Evolutionary conservation across 2,329 filamentous ascomycete genomes (phyloP), one percentile per base, ranked within the genome.

Genomic region (Aspergillus sp.): DNA sequence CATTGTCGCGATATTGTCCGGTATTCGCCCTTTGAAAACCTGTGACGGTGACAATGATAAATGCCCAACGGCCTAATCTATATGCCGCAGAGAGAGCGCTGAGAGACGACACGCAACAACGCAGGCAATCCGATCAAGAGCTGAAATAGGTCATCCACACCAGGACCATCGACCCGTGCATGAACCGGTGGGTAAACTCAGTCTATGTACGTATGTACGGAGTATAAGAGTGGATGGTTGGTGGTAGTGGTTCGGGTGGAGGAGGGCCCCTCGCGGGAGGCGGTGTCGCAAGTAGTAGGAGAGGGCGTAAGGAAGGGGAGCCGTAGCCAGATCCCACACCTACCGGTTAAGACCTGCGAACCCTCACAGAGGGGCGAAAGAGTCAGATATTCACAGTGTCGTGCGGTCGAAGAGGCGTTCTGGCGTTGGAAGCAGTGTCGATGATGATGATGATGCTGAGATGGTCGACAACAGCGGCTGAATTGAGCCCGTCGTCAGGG

Each of bases 231-330:
- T 36, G n/a, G n/a, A 36, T 19, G 7, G 34, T 36, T 19, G 30
- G 30, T 32, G 30, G 26, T 41, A 41, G 30, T 28, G 12, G 19
- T 19, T 9, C 7, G 30, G n/a, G 19, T 34, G 41, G 32, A 44
- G 32, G 27, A 44, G 41, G 55, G 48, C 55, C 57, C 53, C 53
- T 56, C 57, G 55, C 52, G 51, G 39, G 62, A 64, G 62, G 63
- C 62, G 62, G 63, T 65, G 61, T 64, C 62, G 61, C 60, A 61
- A 59, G 49, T 30, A 27, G 41, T 10, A 19, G 19, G 19, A 19
- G 19, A 19, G 19, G 19, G 19, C 19, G 19, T 19, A 19, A 19
- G 19, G 19, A 19, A 19, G 19, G 19, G 19, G 19, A 19, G 19
- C 19, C 19, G 19, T 19, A 19, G 19, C 19, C 19, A 19, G 19